Percentiles rank a stretch among this genome's conserved stretches.
Conservation (phyloP, 202 grass and related monocot species). For the Setaria italica region DNA sequence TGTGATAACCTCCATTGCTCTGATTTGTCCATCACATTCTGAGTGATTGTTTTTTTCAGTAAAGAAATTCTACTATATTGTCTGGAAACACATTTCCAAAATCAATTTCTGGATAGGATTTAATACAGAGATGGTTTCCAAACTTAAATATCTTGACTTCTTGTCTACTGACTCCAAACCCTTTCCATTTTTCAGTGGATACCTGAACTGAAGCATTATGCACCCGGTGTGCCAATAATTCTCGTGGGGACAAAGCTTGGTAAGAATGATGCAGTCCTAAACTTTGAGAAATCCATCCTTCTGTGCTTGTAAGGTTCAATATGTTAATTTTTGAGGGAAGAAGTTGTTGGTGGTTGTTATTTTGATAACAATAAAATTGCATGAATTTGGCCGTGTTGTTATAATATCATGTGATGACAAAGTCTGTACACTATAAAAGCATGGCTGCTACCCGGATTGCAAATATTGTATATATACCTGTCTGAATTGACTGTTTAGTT, state of each 20-base stretch:
- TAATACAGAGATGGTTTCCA: conserved; percentile 8
- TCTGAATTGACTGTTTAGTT: conserved; percentile 2
- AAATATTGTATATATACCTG: background rate
- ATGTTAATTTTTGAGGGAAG: conserved; percentile 9
- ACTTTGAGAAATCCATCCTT: conserved; percentile 28
- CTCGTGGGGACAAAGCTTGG: conserved; percentile 97
- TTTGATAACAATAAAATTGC: background rate
- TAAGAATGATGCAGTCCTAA: conserved; percentile 38
- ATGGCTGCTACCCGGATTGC: background rate
- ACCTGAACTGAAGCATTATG: conserved; percentile 93
- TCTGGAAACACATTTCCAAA: conserved; percentile 20
- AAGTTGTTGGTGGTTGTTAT: background rate
- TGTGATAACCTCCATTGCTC: background rate
- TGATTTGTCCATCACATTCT: conserved; percentile 23
- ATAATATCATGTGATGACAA: background rate
- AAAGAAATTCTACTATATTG: conserved; percentile 5
- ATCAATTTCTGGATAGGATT: background rate
- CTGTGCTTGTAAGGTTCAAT: background rate
- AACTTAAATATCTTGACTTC: background rate
- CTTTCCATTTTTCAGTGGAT: conserved; percentile 84
- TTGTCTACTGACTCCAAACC: conserved; percentile 18
- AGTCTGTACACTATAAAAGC: background rate
- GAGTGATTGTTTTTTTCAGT: background rate
- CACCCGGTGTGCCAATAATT: conserved; percentile 91
- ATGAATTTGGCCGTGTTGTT: conserved; percentile 3